These are phyloP conservation scores for Telfairia occidentalis DNA, from an alignment of 331 rosid genomes.

Conservation along the genomic window DNA sequence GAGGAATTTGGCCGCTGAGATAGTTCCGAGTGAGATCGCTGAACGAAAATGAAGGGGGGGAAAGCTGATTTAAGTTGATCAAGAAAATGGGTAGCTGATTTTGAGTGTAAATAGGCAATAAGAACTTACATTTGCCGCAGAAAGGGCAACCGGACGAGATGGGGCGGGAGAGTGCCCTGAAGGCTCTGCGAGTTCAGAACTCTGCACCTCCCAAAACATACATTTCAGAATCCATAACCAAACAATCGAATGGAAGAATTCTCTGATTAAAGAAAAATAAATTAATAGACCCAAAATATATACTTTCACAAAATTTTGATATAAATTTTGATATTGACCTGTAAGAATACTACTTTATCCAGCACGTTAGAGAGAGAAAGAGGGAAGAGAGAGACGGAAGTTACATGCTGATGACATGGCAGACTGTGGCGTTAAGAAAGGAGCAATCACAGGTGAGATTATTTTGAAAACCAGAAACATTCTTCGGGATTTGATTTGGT, in stretches of 20 bases:
- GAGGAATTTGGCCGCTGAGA: conserved; percentile 59
- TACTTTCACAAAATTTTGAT: not conserved
- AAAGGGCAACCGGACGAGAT: conserved; percentile 33
- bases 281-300: not conserved
- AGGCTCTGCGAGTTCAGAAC: conserved; percentile 32
- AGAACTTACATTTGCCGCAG: conserved; percentile 45
- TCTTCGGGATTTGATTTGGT: not conserved
- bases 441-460: conserved; percentile 33
- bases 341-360: too few relatives aligned
- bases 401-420: conserved; percentile 52
- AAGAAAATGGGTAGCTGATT: not conserved
- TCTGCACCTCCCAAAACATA: conserved; percentile 22
- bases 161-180: conserved; percentile 47
- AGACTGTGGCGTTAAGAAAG: conserved; percentile 17
- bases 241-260: too few relatives aligned
- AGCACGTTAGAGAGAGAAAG: not conserved
- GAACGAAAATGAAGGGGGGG: not conserved
- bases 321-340: not conserved
- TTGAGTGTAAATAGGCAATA: not conserved
- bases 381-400: not conserved
- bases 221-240: not conserved
- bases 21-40: conserved; percentile 62
- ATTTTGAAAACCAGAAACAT: conserved; percentile 19
- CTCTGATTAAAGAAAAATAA: too few relatives aligned
- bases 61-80: not conserved